Evolutionary conservation across 208 protist genomes (phyloP).

Genomic region (Willaertia magna): DNA sequence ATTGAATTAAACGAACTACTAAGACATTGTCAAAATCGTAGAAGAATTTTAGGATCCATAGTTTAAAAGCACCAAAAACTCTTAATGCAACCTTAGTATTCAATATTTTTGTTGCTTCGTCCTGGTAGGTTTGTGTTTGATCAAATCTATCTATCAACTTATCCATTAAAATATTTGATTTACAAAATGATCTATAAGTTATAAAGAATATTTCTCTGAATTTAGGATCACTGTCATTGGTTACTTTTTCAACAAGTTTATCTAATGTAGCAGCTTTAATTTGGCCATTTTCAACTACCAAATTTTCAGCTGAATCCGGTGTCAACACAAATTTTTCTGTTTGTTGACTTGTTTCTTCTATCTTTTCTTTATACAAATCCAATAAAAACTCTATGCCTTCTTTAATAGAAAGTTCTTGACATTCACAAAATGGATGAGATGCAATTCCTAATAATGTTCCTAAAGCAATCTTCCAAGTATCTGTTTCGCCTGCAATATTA

Average conservation of each 20-base stretch:
- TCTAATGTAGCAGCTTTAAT: slow-evolving; percentile 12
- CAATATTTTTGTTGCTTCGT: neutral
- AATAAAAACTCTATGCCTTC: neutral
- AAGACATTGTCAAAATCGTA: slow-evolving; percentile 10
- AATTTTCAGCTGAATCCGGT: neutral
- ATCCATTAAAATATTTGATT: neutral
- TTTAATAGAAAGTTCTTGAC: neutral
- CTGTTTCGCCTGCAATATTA: neutral
- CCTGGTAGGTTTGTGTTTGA: neutral
- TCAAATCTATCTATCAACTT: slow-evolving; percentile 2
- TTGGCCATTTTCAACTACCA: neutral
- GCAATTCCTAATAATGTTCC: neutral
- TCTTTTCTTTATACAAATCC: neutral
- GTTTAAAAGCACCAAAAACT: neutral
- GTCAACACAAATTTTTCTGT: neutral
- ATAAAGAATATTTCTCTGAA: slow-evolving; percentile 9
- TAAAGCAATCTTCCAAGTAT: neutral
- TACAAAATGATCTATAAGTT: slow-evolving; percentile 12
- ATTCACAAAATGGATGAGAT: neutral
- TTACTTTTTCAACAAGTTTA: slow-evolving; percentile 8
- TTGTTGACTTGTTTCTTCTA: neutral
- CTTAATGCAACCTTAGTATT: neutral
- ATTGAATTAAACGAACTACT: neutral
- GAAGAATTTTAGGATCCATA: slow-evolving; percentile 6
- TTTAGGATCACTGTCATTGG: neutral